Percentiles rank a stretch among this genome's conserved stretches.
Conservation (phyloP, 1,284 basidiomycete genomes). For the Leccinum fallax region DNA sequence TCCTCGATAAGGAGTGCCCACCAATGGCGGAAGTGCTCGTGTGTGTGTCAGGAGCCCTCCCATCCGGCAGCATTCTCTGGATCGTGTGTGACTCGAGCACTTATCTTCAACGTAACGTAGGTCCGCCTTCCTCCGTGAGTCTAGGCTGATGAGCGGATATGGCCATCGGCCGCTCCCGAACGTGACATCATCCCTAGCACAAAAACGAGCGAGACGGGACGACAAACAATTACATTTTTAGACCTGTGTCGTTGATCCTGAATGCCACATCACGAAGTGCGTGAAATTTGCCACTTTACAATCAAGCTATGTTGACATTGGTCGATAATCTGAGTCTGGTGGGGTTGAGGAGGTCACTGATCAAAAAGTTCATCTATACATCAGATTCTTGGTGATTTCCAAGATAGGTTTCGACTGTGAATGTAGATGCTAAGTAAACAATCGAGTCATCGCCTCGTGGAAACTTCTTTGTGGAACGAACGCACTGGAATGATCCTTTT, state of each 20-base stretch:
- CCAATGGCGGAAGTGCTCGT: constrained; percentile 34
- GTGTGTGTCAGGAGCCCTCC: constrained; percentile 8
- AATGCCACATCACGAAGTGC: not conserved
- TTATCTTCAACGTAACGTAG: constrained; percentile 8
- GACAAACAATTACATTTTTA: not conserved
- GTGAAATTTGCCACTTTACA: constrained; percentile 7
- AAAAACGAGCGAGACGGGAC: constrained; percentile 2
- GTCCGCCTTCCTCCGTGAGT: not conserved
- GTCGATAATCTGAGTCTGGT: not conserved
- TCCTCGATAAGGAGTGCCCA: constrained; percentile 16
- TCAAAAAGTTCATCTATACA: constrained; percentile 3
- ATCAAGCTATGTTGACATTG: constrained; percentile 3
- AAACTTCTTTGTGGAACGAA: constrained; percentile 8
- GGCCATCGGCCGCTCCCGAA: constrained; percentile 19
- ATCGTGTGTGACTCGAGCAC: constrained; percentile 10
- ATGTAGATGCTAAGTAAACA: not conserved
- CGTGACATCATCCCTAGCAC: not conserved
- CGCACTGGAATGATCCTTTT: constrained; percentile 9
- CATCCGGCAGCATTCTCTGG: constrained; percentile 12
- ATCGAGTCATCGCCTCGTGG: not conserved
- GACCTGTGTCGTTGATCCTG: constrained; percentile 1
- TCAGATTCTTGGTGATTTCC: constrained; percentile 5
- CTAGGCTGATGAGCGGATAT: constrained; percentile 22
- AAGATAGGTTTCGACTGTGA: constrained; percentile 17
- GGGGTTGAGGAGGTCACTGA: constrained; percentile 1